Conservation (phyloP, 495 filamentous ascomycete species). For the Neurospora sp. region DNA sequence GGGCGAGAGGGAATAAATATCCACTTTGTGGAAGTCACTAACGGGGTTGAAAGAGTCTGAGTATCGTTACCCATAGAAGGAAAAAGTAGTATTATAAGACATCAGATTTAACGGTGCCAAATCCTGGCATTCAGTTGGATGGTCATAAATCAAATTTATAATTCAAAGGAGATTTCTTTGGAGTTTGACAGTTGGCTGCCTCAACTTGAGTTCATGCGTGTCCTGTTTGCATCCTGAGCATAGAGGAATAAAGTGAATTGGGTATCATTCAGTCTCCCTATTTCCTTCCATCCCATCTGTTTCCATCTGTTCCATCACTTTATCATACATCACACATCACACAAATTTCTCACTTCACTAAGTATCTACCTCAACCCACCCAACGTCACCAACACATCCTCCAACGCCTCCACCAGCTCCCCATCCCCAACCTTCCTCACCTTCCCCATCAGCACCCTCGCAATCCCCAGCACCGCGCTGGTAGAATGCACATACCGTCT, state of each 20-base stretch:
- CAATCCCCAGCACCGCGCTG: constrained; percentile 31
- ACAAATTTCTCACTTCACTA: not conserved
- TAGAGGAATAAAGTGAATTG: not conserved
- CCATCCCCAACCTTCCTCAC: constrained; percentile 4
- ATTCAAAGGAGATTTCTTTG: not conserved
- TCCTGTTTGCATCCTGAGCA: not conserved
- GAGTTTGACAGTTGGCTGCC: not conserved
- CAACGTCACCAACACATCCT: constrained; percentile 17
- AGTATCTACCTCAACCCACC: constrained; percentile 6
- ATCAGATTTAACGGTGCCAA: not conserved
- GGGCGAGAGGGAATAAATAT: not conserved
- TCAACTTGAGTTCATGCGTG: no score
- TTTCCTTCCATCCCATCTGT: not conserved
- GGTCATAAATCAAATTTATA: not conserved
- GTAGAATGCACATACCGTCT: constrained; percentile 35
- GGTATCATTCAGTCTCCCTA: not conserved
- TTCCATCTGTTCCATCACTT: not conserved
- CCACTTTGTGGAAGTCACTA: not conserved
- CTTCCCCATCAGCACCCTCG: constrained; percentile 21
- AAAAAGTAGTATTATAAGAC: not conserved
- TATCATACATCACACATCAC: not conserved
- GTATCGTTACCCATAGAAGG: not conserved
- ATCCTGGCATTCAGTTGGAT: not conserved
- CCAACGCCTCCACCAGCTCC: constrained; percentile 10
- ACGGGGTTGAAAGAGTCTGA: no score